phyloP scores from a whole-genome alignment of 176 grass and related monocot genomes.

The Pontederia crassipes region DNA sequence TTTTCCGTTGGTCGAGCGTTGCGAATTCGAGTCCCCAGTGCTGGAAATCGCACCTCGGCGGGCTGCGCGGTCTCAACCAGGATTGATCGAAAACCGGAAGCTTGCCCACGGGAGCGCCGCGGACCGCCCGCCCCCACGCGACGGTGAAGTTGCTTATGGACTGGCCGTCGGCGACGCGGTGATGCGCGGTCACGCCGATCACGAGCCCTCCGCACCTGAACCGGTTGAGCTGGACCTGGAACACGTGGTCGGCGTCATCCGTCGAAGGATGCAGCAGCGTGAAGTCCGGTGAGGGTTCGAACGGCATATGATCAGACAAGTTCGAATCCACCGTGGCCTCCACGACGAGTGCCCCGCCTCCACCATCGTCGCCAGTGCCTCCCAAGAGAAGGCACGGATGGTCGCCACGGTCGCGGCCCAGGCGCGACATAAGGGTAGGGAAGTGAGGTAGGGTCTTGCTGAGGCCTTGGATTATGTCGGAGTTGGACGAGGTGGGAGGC shows the following conservation, averaged over 20 bases:
- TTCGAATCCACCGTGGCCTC: slow-evolving; percentile 24
- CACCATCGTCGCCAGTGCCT: neutral
- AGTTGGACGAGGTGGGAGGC: slow-evolving; percentile 24
- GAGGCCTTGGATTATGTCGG: slow-evolving; percentile 23
- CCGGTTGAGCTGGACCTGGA: slow-evolving; percentile 22
- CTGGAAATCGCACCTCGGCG: slow-evolving; percentile 14
- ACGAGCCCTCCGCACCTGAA: slow-evolving; percentile 31
- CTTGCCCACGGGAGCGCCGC: neutral
- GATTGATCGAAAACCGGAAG: slow-evolving; percentile 5
- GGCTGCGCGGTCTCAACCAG: neutral
- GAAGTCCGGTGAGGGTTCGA: slow-evolving; percentile 20
- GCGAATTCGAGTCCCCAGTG: slow-evolving; percentile 26
- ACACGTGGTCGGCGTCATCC: neutral
- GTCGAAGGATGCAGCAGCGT: slow-evolving; percentile 17
- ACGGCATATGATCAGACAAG: slow-evolving; percentile 31
- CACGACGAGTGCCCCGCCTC: slow-evolving; percentile 22
- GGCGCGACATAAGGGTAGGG: slow-evolving; percentile 14
- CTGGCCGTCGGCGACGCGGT: slow-evolving; percentile 28
- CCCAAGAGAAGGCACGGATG: slow-evolving; percentile 9
- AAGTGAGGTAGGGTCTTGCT: slow-evolving; percentile 4
- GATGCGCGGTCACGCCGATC: slow-evolving; percentile 17
- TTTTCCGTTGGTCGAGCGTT: neutral
- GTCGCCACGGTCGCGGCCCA: slow-evolving; percentile 1
- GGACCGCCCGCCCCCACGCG: slow-evolving; percentile 22
- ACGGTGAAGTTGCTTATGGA: slow-evolving; percentile 22